Conservation (phyloP, 78 protist species). For the Neovahlkampfia damariscottae region DNA sequence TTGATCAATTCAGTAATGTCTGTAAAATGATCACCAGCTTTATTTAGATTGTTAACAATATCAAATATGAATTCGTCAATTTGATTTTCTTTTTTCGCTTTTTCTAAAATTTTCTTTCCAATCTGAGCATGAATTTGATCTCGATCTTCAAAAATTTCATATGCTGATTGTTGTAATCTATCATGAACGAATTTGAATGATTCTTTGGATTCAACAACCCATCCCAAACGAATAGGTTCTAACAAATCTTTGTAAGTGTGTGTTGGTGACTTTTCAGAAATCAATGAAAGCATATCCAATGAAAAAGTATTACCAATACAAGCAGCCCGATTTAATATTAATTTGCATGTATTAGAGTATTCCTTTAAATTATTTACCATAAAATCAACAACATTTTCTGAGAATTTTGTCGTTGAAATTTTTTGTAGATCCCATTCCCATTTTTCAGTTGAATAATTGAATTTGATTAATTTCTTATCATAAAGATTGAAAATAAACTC, state of each 20-base stretch:
- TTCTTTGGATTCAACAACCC: not conserved
- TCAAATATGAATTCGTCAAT: not conserved
- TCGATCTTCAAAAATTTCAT: not conserved
- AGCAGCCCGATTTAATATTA: not conserved
- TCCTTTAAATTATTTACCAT: not conserved
- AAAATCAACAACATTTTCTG: not conserved
- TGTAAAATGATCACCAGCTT: too few relatives aligned
- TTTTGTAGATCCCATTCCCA: not conserved
- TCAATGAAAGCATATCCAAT: not conserved
- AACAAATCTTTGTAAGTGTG: not conserved
- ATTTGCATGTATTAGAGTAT: not conserved
- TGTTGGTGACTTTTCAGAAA: not conserved
- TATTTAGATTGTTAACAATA: not conserved
- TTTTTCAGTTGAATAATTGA: not conserved
- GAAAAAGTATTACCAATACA: not conserved
- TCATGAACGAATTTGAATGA: not conserved
- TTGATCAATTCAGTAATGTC: too few relatives aligned
- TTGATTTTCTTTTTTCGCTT: too few relatives aligned
- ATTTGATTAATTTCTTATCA: not conserved
- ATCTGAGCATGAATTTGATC: not conserved
- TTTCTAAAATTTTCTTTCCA: not conserved
- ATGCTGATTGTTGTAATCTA: not conserved
- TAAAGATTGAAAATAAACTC: not conserved
- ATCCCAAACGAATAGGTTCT: not conserved
- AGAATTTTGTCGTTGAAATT: not conserved